These are phyloP conservation scores for Sporothrix dimorphospora DNA, from an alignment of 2,329 filamentous ascomycete genomes.

Conservation along the genomic window DNA sequence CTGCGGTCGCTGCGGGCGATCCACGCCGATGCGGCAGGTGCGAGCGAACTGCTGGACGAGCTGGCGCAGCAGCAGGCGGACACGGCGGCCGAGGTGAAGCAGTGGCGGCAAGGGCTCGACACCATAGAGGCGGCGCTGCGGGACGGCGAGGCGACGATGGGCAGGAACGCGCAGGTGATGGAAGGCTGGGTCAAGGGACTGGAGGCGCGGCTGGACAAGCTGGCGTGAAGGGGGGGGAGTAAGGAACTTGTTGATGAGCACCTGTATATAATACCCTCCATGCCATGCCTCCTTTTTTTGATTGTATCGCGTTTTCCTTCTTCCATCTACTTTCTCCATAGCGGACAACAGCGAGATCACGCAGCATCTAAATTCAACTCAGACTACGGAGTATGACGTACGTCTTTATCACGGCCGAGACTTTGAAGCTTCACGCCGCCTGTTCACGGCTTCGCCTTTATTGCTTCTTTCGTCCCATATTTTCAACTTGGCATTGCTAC, in stretches of 20 bases:
- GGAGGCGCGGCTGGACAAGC: constrained; percentile 71
- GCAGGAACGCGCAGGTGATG: constrained; percentile 80
- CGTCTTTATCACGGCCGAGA: too few species aligned
- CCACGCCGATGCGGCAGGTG: constrained; percentile 83
- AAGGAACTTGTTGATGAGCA: neutral
- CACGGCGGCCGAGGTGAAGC: constrained; percentile 79
- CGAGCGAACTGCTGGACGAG: constrained; percentile 73
- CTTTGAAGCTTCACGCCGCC: too few species aligned
- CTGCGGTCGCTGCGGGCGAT: constrained; percentile 81
- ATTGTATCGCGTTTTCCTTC: neutral
- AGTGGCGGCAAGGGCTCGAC: constrained; percentile 80
- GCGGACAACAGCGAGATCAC: neutral
- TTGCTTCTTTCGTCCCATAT: too few species aligned
- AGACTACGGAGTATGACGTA: neutral
- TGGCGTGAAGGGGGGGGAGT: constrained; percentile 42
- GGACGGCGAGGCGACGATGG: constrained; percentile 70
- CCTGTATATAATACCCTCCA: constrained; percentile 11
- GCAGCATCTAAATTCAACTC: neutral
- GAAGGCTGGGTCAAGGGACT: constrained; percentile 87
- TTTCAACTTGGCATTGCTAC: too few species aligned
- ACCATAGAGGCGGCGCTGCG: constrained; percentile 76
- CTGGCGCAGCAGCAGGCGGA: constrained; percentile 80
- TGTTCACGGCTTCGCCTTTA: too few species aligned
- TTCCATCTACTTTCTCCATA: neutral
- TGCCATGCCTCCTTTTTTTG: neutral